Evolutionary conservation across 1,284 basidiomycete genomes (phyloP).

Genomic region (Cryptococcus sp.): DNA sequence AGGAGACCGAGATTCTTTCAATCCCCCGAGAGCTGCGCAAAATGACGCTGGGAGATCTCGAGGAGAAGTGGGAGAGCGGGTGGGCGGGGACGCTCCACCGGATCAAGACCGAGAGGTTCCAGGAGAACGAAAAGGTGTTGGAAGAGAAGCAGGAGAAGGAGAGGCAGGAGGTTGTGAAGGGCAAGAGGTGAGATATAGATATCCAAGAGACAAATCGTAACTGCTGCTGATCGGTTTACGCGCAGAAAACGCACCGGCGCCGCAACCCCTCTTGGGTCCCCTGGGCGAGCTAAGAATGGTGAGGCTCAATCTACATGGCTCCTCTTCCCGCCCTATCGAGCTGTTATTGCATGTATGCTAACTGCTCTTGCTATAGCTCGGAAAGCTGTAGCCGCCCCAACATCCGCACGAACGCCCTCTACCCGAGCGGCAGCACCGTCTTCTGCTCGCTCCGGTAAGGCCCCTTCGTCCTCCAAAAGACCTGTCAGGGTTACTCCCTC

Average conservation of each 20-base stretch:
- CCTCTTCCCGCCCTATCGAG: too few relatives aligned
- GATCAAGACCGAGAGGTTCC: constrained; percentile 34
- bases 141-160: constrained; percentile 28
- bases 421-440: neutral
- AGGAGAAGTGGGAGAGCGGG: constrained; percentile 43
- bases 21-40: constrained; percentile 44
- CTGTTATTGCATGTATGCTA: neutral
- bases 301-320: constrained; percentile 2
- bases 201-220: too few relatives aligned
- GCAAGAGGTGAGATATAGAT: constrained; percentile 40
- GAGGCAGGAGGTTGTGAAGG: constrained; percentile 28
- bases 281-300: constrained; percentile 24
- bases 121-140: constrained; percentile 26
- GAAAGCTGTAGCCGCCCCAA: constrained; percentile 7
- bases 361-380: constrained; percentile 8
- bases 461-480: constrained; percentile 8
- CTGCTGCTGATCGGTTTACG: neutral
- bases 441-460: neutral
- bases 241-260: constrained; percentile 17
- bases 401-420: constrained; percentile 1
- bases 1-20: constrained; percentile 45
- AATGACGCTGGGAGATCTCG: constrained; percentile 46
- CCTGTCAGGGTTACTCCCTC: constrained; percentile 2
- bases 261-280: constrained; percentile 10
- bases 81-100: constrained; percentile 40